These are phyloP conservation scores for Rhodotorula mucilaginosa DNA, from an alignment of 1,284 basidiomycete genomes.

Conservation along the genomic window DNA sequence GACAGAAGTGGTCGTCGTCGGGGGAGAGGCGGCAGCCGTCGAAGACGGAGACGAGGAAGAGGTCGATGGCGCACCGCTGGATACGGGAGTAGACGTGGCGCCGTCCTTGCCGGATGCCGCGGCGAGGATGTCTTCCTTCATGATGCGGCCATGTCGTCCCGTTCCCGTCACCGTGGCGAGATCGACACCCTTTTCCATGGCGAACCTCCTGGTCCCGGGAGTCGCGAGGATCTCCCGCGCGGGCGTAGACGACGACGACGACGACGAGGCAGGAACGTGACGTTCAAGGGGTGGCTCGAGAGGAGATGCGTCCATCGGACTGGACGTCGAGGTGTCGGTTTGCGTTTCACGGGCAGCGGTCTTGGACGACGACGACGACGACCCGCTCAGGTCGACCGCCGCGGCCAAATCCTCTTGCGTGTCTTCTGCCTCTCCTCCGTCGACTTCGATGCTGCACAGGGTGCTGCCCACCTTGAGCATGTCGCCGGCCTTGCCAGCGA, in stretches of 20 bases:
- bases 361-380: slow-evolving; percentile 15
- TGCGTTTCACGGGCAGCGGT: slow-evolving; percentile 22
- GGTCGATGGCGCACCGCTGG: background rate
- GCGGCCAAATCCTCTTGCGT: background rate
- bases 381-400: background rate
- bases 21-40: background rate
- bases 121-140: slow-evolving; percentile 63
- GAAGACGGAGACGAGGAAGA: background rate
- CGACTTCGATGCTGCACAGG: slow-evolving; percentile 78
- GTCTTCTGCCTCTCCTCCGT: slow-evolving; percentile 55
- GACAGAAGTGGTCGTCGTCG: slow-evolving; percentile 10
- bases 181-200: slow-evolving; percentile 61
- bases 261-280: background rate
- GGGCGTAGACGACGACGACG: background rate
- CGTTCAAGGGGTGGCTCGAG: background rate
- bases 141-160: slow-evolving; percentile 71
- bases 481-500: slow-evolving; percentile 77
- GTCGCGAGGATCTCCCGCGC: slow-evolving; percentile 59
- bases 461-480: slow-evolving; percentile 81
- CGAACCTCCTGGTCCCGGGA: slow-evolving; percentile 75
- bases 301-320: background rate
- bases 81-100: background rate
- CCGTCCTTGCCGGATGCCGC: background rate
- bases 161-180: slow-evolving; percentile 63
- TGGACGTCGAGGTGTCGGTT: background rate